Evolutionary conservation across 305 asterid species (phyloP).

Genomic region (Caryopteris hybrid): DNA sequence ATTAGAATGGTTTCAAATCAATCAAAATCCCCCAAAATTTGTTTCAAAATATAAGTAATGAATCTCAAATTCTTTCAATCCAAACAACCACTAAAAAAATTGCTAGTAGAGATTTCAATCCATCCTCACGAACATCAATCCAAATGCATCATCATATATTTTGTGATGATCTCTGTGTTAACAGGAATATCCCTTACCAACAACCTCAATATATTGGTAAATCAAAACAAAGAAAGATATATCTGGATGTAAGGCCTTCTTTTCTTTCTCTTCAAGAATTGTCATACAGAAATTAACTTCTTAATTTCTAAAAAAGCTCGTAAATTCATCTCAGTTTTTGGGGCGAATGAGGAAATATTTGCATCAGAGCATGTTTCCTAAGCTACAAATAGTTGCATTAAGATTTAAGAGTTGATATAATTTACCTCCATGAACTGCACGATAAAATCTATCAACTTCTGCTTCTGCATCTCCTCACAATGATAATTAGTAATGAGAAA

Average conservation of each 20-base stretch:
- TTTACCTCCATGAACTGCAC: constrained; percentile 98
- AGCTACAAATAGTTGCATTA: constrained; percentile 9
- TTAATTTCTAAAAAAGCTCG: background rate
- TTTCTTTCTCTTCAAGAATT: background rate
- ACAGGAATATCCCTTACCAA: background rate
- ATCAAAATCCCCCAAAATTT: no score
- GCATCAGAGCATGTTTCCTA: background rate
- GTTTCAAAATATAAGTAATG: no score
- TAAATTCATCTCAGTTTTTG: background rate
- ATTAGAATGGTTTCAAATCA: no score
- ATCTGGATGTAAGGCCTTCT: background rate
- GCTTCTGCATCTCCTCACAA: constrained; percentile 98
- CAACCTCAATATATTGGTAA: background rate
- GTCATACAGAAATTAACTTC: background rate
- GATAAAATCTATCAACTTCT: constrained; percentile 78
- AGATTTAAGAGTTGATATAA: constrained; percentile 14
- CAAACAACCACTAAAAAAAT: no score
- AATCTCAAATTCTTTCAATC: no score
- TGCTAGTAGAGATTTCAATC: no score
- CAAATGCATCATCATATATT: background rate
- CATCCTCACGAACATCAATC: no score
- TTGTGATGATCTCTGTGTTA: background rate
- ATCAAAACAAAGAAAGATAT: background rate
- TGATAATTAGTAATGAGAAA: constrained; percentile 93
- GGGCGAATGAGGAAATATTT: background rate